Evolutionary conservation across 768 basidiomycete species (phyloP), one percentile per base, ranked within the genome.

Genomic region (Termitomyces sp.): DNA sequence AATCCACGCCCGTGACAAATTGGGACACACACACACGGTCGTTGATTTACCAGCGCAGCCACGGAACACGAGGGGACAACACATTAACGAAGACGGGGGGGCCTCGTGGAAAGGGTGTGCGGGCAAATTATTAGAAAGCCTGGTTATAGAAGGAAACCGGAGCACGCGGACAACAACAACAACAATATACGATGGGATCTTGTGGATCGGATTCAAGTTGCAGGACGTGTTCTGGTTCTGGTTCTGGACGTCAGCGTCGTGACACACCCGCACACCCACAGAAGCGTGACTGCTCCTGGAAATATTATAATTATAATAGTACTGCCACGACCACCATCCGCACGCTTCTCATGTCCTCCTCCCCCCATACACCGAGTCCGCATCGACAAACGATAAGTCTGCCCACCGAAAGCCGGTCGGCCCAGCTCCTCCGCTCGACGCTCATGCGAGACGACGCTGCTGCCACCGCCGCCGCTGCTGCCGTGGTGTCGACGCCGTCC

Each of bases 381-480:
- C n/a, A n/a, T n/a, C n/a, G n/a, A n/a, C n/a, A n/a, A n/a, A n/a
- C n/a, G n/a, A n/a, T n/a, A n/a, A n/a, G n/a, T n/a, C n/a, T n/a
- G n/a, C n/a, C n/a, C n/a, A n/a, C n/a, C 11, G 37, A 52, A 52
- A 52, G 52, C 41, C 11, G 37, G 23, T 37, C 54, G 2, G 54
- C 43, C 2, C 57, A 58, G 44, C 57, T 52, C 2, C 43, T 57
- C 4, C 56, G 56, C 14, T 21, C 50, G 4, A 46, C 51, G 3
- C 42, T 57, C 0, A 5, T 52, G 32, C 56, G 49, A 1, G 31
- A 45, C 51, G 50, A 57, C 35, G 49, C 40, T 1, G 41, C 41
- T 21, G n/a, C n/a, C n/a, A n/a, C 16, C 37, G 2, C 3, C 41
- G 0, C 19, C 53, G 0, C n/a, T n/a, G n/a, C n/a, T n/a, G n/a